phyloP scores from a whole-genome alignment of 306 rosid species.

The Neltuma alba region DNA sequence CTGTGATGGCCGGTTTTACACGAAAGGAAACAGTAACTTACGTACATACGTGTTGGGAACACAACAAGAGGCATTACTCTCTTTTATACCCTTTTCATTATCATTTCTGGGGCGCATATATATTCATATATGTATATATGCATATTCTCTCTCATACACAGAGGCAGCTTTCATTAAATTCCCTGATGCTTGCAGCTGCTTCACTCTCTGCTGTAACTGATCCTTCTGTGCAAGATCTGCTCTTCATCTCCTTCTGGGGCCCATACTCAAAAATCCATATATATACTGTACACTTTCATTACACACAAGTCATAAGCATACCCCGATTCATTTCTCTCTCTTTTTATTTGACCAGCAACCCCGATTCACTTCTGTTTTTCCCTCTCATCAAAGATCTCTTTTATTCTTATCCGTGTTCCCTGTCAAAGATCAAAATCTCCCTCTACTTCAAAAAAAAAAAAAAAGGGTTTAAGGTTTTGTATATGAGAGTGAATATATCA shows the following conservation, averaged over 20 bases:
- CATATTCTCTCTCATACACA: background rate
- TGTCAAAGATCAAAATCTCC: too few species aligned
- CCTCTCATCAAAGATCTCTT: slow-evolving; percentile 20
- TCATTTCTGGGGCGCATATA: background rate
- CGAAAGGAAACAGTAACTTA: slow-evolving; percentile 3
- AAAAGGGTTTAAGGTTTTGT: background rate
- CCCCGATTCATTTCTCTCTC: slow-evolving; percentile 29
- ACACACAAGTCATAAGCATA: background rate
- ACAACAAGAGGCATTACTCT: background rate
- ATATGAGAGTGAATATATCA: background rate
- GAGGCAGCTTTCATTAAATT: slow-evolving; percentile 40
- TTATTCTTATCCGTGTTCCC: too few species aligned
- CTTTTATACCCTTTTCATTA: background rate
- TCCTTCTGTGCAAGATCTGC: slow-evolving; percentile 35
- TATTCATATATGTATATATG: background rate
- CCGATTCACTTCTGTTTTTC: slow-evolving; percentile 14
- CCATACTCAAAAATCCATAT: background rate
- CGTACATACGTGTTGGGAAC: background rate
- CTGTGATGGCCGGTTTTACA: slow-evolving; percentile 28
- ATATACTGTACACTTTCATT: background rate
- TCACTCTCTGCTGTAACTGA: slow-evolving; percentile 25
- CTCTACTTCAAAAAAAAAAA: too few species aligned
- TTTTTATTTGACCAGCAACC: too few species aligned
- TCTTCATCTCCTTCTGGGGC: slow-evolving; percentile 22
- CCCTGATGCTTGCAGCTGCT: slow-evolving; percentile 33